phyloP scores from a whole-genome alignment of 768 basidiomycete species.

The Clavaria fumosa region DNA sequence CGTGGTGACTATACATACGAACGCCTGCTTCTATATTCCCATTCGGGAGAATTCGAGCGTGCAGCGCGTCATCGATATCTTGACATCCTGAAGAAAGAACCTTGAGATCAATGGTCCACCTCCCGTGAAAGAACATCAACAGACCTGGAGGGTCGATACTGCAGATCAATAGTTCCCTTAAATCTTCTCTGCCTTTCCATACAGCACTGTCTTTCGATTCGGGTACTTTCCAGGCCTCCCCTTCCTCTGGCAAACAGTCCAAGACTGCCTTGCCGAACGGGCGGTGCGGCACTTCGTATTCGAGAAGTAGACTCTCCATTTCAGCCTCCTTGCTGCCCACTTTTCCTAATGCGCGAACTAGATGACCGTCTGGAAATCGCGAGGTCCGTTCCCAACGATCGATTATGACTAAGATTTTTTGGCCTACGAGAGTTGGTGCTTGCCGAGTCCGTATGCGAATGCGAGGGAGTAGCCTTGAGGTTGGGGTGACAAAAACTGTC shows the following conservation, averaged over 20 bases:
- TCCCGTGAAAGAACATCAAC: conserved; percentile 4
- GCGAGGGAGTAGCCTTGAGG: conserved; percentile 81
- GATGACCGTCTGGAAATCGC: conserved; percentile 92
- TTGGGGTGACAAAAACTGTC: conserved; percentile 88
- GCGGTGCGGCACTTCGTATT: conserved; percentile 91
- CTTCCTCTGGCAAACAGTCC: conserved; percentile 79
- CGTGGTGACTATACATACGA: conserved; percentile 45
- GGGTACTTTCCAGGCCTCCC: conserved; percentile 87
- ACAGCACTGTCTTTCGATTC: conserved; percentile 34
- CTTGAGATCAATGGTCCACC: background rate
- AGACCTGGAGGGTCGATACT: conserved; percentile 93
- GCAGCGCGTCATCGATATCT: conserved; percentile 96
- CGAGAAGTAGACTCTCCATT: conserved; percentile 81
- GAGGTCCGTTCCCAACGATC: conserved; percentile 83
- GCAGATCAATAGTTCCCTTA: conserved; percentile 76
- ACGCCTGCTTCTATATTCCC: conserved; percentile 97
- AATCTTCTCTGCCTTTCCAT: conserved; percentile 81
- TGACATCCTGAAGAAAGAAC: conserved; percentile 52
- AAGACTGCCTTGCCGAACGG: conserved; percentile 94
- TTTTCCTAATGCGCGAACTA: conserved; percentile 82
- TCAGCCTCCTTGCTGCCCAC: conserved; percentile 94
- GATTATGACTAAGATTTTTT: conserved; percentile 93
- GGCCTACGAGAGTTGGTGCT: conserved; percentile 71
- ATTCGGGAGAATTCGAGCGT: conserved; percentile 74
- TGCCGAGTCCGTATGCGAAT: conserved; percentile 92